Evolutionary conservation across 805 yeast species (phyloP), one percentile per base, ranked within the genome.

Genomic region (Candida vartiovaarae): DNA sequence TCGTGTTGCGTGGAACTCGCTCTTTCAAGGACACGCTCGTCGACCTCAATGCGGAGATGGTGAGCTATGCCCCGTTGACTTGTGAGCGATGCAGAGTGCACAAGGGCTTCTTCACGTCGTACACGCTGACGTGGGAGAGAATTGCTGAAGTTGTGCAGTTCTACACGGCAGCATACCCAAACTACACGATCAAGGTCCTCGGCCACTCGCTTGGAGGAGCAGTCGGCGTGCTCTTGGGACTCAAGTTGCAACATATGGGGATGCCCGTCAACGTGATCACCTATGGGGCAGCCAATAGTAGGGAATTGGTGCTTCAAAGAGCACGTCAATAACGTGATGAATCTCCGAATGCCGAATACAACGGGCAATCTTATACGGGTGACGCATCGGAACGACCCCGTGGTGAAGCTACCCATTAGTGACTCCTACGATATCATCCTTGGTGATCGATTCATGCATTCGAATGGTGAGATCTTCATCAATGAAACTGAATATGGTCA

Each of bases 201-300:
- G 62, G 62, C 4, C 62, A 58, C 34, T 58, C 62, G 1, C 41
- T 58, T 42, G 62, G 62, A 11, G 62, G 61, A 32, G 57, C 61
- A 5, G 44, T 58, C 1, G 48, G 59, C 1, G 36, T 51, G 5
- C 39, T 58, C 9, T 24, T 54, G 8, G 38, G 51, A 1, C 36
- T 53, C 8, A 29, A 33, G 10, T 34, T 53, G 8, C 28, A 32
- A 10, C 32, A 40, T 28, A 42, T 40, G 29, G 36, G 34, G 33
- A 37, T 38, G 34, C 30, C 10, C 2, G 23, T 35, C 2, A 8
- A 24, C 5, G 45, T 50, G 30, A 32, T 54, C 3, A 54, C 61
- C 61, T 0, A 55, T 58, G 60, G 61, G 62, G 3, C 60, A 58
- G 25, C 61, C 61, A 10, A 55, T 51, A 54, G 41, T 57, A 15